These are phyloP conservation scores for Pythium sp. DNA, from an alignment of 352 stramenopile species.

Conservation along the genomic window DNA sequence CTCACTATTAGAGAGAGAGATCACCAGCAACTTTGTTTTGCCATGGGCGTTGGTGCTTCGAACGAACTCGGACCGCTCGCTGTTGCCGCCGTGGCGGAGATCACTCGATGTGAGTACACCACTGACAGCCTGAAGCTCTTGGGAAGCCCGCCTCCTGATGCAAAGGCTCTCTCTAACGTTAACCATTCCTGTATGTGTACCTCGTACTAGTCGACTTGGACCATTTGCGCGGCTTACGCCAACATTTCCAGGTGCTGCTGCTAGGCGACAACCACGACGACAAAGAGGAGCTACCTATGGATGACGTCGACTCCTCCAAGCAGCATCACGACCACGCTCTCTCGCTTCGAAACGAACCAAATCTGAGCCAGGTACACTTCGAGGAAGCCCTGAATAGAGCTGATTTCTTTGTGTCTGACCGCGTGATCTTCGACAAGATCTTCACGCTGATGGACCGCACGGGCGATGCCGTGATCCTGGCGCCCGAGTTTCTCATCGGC, in stretches of 20 bases:
- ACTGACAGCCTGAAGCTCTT: no score
- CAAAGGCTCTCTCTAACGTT: neutral
- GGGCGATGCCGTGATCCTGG: conserved; percentile 45
- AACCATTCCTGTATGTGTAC: neutral
- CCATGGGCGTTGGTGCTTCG: conserved; percentile 23
- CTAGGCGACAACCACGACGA: neutral
- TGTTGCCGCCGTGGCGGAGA: conserved; percentile 48
- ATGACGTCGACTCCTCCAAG: neutral
- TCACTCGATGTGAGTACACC: conserved; percentile 48
- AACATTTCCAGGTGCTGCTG: neutral
- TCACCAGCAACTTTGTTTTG: no score
- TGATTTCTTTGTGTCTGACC: conserved; percentile 41
- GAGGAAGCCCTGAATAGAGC: conserved; percentile 35
- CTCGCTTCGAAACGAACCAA: conserved; percentile 21
- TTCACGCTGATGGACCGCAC: conserved; percentile 65
- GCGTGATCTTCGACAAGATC: conserved; percentile 48
- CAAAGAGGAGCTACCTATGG: conserved; percentile 2
- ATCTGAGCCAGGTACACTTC: conserved; percentile 39
- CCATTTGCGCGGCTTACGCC: neutral
- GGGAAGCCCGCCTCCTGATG: neutral
- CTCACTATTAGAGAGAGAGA: no score
- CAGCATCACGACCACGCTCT: neutral
- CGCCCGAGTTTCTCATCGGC: conserved; percentile 43
- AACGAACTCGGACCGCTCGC: conserved; percentile 40
- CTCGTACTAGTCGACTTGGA: conserved; percentile 25